phyloP scores from a whole-genome alignment of 306 rosid genomes.

The Castanopsis chinensis region DNA sequence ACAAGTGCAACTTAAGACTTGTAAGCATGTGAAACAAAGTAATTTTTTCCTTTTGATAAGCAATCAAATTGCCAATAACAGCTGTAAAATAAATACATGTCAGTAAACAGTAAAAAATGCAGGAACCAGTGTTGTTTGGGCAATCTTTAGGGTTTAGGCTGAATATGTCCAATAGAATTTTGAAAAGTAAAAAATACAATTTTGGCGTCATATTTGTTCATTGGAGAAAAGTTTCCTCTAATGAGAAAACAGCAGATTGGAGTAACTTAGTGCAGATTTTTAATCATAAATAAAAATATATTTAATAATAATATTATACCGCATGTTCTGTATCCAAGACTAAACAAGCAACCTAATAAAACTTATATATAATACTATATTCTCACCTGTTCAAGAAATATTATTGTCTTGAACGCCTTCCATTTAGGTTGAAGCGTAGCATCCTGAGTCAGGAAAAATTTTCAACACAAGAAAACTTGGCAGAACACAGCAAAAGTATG shows the following conservation, averaged over 20 bases:
- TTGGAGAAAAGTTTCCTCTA: not conserved
- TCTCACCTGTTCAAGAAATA: conserved; percentile 86
- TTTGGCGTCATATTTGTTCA: not conserved
- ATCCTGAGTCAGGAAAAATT: conserved; percentile 53
- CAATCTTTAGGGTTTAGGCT: not conserved
- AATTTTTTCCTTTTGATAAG: not conserved
- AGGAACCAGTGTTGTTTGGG: not conserved
- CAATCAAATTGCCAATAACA: not conserved
- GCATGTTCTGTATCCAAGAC: not conserved
- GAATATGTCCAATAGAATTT: not conserved
- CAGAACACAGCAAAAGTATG: not conserved
- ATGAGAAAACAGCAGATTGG: not conserved
- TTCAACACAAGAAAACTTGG: conserved; percentile 1
- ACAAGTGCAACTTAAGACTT: not conserved
- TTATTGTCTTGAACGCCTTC: conserved; percentile 85
- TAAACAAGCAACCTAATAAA: conserved; percentile 19
- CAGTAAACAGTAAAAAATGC: not conserved
- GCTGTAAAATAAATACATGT: not conserved
- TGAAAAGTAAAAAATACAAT: not conserved
- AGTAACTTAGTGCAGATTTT: not conserved
- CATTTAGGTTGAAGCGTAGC: conserved; percentile 76
- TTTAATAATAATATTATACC: not conserved
- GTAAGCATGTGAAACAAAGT: not conserved
- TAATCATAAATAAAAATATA: no score
- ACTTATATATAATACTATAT: not conserved